These are phyloP conservation scores for Paecilomyces variotii DNA, from an alignment of 2,329 filamentous ascomycete species.

Conservation along the genomic window DNA sequence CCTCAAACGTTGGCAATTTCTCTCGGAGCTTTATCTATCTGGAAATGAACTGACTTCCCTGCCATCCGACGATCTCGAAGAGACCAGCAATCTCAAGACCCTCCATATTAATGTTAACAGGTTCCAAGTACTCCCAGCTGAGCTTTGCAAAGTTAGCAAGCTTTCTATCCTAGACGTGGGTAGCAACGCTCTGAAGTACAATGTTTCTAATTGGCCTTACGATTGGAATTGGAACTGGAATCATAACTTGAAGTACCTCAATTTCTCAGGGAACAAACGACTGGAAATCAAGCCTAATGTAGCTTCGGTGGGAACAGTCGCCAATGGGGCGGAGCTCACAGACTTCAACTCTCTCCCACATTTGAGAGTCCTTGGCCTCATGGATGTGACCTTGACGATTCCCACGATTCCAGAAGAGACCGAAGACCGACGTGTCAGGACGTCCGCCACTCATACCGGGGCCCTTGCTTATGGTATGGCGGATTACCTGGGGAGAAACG, in stretches of 20 bases:
- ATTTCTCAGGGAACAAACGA: conserved; percentile 92
- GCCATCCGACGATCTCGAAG: conserved; percentile 88
- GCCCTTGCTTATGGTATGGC: conserved; percentile 95
- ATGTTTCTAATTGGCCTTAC: conserved; percentile 97
- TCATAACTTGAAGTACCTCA: conserved; percentile 86
- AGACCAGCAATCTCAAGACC: conserved; percentile 76
- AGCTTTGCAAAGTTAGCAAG: conserved; percentile 89
- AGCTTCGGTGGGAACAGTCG: conserved; percentile 45
- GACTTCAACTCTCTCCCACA: conserved; percentile 83
- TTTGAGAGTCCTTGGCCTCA: conserved; percentile 80
- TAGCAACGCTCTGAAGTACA: conserved; percentile 94
- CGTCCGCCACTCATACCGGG: conserved; percentile 89
- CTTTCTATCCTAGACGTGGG: conserved; percentile 88
- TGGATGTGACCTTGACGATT: conserved; percentile 95
- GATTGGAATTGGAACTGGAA: conserved; percentile 99
- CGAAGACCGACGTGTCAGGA: conserved; percentile 88
- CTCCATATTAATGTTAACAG: conserved; percentile 97
- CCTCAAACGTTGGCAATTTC: conserved; percentile 79
- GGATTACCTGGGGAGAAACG: conserved; percentile 83
- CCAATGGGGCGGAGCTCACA: conserved; percentile 60
- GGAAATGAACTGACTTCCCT: conserved; percentile 89
- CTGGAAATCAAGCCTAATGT: conserved; percentile 74
- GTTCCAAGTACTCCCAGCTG: conserved; percentile 91
- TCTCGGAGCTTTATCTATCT: conserved; percentile 88
- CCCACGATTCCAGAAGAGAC: conserved; percentile 91